Evolutionary conservation across 2,329 filamentous ascomycete species (phyloP).

Genomic region (Neurospora sp.): DNA sequence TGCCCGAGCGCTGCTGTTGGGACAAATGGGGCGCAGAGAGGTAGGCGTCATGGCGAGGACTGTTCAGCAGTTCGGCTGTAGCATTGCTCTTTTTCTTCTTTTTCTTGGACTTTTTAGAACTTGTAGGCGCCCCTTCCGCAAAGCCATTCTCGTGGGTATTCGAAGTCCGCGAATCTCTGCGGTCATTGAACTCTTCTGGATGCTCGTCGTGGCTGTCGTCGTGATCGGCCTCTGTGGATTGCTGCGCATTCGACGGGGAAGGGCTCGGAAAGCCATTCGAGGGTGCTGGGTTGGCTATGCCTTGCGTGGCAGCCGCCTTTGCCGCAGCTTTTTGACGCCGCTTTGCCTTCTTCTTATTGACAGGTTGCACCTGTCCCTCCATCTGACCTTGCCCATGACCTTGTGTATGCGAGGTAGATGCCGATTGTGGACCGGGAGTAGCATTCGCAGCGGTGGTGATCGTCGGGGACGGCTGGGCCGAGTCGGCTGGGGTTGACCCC

Average conservation of each 20-base stretch:
- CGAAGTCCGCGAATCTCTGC: conserved; percentile 28
- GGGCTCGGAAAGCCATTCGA: conserved; percentile 33
- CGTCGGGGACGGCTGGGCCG: conserved; percentile 45
- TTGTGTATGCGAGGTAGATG: conserved; percentile 1
- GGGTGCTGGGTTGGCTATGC: conserved; percentile 21
- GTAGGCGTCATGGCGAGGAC: conserved; percentile 10
- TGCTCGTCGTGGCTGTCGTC: conserved; percentile 48
- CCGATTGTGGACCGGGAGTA: conserved; percentile 4
- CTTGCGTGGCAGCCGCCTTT: conserved; percentile 46
- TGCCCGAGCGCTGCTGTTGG: conserved; percentile 28
- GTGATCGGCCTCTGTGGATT: conserved; percentile 41
- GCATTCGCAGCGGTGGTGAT: conserved; percentile 23
- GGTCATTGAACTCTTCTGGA: conserved; percentile 30
- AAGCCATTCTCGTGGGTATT: conserved; percentile 26
- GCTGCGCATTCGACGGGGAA: conserved; percentile 20
- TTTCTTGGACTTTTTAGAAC: conserved; percentile 55
- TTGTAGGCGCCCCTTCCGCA: conserved; percentile 22
- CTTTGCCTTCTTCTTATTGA: conserved; percentile 95
- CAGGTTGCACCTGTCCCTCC: conserved; percentile 25
- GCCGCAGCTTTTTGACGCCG: conserved; percentile 77
- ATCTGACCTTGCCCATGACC: background rate
- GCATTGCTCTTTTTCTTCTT: conserved; percentile 53
- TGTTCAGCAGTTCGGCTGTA: conserved; percentile 9
- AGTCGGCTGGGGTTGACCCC: conserved; percentile 37
- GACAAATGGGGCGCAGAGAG: conserved; percentile 9